Percentiles rank a stretch among this genome's conserved stretches.
Conservation (phyloP, 192 early-diverging fungal species). For the Pilaira anomala region DNA sequence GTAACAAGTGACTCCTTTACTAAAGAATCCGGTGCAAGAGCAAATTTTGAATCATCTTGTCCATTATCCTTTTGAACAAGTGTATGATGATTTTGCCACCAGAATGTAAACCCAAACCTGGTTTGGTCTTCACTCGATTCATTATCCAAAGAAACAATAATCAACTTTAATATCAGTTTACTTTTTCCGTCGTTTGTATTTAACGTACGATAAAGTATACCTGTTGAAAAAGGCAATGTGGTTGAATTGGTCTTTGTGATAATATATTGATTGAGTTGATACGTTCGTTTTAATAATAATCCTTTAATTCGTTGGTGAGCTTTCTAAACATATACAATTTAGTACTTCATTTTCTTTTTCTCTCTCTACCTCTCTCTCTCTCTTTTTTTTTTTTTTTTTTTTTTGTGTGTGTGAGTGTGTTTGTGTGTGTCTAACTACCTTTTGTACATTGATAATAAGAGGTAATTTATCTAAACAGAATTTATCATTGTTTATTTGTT, state of each 20-base stretch:
- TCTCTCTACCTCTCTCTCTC: background rate
- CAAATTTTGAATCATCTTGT: constrained; percentile 17
- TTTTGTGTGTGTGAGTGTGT: too few species aligned
- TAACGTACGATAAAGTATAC: background rate
- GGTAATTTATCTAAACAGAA: background rate
- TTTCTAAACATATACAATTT: too few species aligned
- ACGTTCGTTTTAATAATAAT: constrained; percentile 4
- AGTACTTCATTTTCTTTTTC: background rate
- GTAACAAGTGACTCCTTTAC: constrained; percentile 15
- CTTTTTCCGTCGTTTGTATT: background rate
- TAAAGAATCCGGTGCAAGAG: constrained; percentile 1
- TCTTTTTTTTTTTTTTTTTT: background rate
- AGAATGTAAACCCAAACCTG: constrained; percentile 6
- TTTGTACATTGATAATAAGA: constrained; percentile 8
- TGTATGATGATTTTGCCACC: constrained; percentile 2
- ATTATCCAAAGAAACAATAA: background rate
- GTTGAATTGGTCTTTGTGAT: background rate
- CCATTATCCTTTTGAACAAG: background rate
- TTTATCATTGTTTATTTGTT: too few species aligned
- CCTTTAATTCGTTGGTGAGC: constrained; percentile 2
- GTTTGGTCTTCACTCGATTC: background rate
- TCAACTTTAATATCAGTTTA: background rate
- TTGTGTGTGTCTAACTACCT: background rate
- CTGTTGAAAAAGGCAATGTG: background rate
- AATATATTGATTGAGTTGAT: constrained; percentile 6